phyloP scores from a whole-genome alignment of 768 basidiomycete genomes.

The Dictyophora rubrovolvata region DNA sequence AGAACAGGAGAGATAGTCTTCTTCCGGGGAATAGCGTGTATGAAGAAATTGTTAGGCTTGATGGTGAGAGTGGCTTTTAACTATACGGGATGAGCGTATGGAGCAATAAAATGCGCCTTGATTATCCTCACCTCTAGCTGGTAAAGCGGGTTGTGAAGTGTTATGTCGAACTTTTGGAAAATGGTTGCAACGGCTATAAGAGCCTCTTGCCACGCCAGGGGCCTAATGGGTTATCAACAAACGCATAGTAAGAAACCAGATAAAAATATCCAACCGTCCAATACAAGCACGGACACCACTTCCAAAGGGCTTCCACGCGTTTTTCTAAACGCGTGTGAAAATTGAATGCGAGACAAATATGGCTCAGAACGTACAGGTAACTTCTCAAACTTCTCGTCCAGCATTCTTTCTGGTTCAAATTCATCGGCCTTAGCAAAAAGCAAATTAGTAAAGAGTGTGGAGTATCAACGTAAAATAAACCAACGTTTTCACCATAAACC shows the following conservation, averaged over 20 bases:
- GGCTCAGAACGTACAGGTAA: constrained; percentile 26
- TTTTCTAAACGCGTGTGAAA: constrained; percentile 20
- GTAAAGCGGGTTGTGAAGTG: constrained; percentile 33
- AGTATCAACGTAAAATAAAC: constrained; percentile 11
- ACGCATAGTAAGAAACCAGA: constrained; percentile 17
- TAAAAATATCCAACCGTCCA: constrained; percentile 3
- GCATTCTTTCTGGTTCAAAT: constrained; percentile 39
- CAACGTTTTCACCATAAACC: constrained; percentile 42
- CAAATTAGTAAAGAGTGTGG: background rate
- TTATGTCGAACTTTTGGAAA: constrained; percentile 37
- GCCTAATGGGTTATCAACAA: constrained; percentile 27
- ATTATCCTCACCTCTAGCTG: constrained; percentile 20
- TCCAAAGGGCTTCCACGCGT: constrained; percentile 32
- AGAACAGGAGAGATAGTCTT: constrained; percentile 11
- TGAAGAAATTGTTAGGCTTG: constrained; percentile 33
- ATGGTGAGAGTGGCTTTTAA: constrained; percentile 27
- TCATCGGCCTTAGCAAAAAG: constrained; percentile 20
- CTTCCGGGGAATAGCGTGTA: constrained; percentile 29
- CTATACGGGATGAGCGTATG: background rate
- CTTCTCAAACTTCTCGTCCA: constrained; percentile 39
- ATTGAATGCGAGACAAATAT: background rate
- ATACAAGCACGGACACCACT: constrained; percentile 21
- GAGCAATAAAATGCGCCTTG: background rate
- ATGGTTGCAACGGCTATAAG: constrained; percentile 30
- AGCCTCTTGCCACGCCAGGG: constrained; percentile 41